A percentile compares a stretch with the other conserved stretches of the same genome.
Evolutionary conservation across 805 yeast genomes (phyloP).

Genomic region (Kuraishia borneana): DNA sequence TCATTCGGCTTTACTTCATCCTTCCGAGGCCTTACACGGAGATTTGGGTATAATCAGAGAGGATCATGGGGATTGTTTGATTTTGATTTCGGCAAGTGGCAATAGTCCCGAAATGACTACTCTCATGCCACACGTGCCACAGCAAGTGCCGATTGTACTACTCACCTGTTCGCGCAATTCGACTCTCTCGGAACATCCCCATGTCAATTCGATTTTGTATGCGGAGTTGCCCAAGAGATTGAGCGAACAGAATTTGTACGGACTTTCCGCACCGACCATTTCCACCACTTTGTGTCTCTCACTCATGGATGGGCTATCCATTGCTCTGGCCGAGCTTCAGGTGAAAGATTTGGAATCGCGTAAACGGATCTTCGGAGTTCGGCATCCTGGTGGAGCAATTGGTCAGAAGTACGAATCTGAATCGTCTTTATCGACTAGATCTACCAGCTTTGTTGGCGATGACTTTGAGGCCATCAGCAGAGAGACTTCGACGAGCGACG

Average conservation of each 20-base stretch:
- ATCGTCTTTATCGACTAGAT: background rate
- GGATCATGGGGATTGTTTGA: conserved; percentile 40
- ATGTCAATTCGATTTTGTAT: conserved; percentile 39
- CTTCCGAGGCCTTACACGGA: conserved; percentile 85
- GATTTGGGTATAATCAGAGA: conserved; percentile 66
- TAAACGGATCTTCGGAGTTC: conserved; percentile 45
- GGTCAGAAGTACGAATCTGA: conserved; percentile 34
- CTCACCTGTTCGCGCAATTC: conserved; percentile 56
- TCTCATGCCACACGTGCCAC: conserved; percentile 47
- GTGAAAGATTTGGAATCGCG: conserved; percentile 45
- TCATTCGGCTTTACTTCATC: conserved; percentile 59
- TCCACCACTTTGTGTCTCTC: conserved; percentile 70
- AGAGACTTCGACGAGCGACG: background rate
- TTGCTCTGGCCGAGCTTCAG: conserved; percentile 61
- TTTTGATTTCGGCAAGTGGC: conserved; percentile 73
- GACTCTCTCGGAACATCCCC: conserved; percentile 36
- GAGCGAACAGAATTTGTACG: conserved; percentile 56
- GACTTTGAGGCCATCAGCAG: background rate
- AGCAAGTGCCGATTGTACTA: conserved; percentile 40
- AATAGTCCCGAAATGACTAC: conserved; percentile 64
- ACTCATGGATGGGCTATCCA: conserved; percentile 66
- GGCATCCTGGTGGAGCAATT: conserved; percentile 90
- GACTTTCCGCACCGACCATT: conserved; percentile 81
- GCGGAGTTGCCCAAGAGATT: conserved; percentile 51
- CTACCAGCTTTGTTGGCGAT: conserved; percentile 1